Percentiles rank a stretch among this genome's conserved stretches.
Conservation (phyloP, 2,329 filamentous ascomycete genomes). For the Elsinoe fawcettii region DNA sequence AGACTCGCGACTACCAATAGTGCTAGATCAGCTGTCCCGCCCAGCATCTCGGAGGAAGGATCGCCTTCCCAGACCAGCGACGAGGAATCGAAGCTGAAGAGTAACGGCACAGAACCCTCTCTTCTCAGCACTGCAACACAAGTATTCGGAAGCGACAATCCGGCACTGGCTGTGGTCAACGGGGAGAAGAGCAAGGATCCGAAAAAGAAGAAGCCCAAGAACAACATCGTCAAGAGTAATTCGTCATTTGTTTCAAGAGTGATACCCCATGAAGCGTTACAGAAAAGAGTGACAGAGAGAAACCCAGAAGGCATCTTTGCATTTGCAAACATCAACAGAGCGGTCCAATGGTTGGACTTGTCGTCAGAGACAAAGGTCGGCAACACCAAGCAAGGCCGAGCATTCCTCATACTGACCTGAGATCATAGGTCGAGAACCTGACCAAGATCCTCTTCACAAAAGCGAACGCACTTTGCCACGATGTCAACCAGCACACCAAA, state of each 20-base stretch:
- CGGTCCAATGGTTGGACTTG: slow-evolving; percentile 92
- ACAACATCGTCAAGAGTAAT: slow-evolving; percentile 96
- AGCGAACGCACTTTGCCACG: slow-evolving; percentile 89
- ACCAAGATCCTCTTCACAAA: slow-evolving; percentile 97
- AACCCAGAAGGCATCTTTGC: slow-evolving; percentile 72
- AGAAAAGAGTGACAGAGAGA: slow-evolving; percentile 72
- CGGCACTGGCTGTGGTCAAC: slow-evolving; percentile 55
- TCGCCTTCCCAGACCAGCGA: slow-evolving; percentile 39
- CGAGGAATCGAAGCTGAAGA: slow-evolving; percentile 34
- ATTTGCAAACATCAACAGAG: slow-evolving; percentile 92
- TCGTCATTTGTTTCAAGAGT: slow-evolving; percentile 97
- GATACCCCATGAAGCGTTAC: slow-evolving; percentile 75
- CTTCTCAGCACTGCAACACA: slow-evolving; percentile 34
- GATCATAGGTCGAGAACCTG: slow-evolving; percentile 66
- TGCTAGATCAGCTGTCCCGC: slow-evolving; percentile 29
- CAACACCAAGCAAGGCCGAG: neutral
- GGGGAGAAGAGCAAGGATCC: slow-evolving; percentile 58
- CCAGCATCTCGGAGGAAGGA: slow-evolving; percentile 40
- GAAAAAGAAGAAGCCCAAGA: slow-evolving; percentile 91
- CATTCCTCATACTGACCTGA: neutral
- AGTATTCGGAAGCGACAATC: slow-evolving; percentile 80
- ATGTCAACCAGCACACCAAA: slow-evolving; percentile 80
- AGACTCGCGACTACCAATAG: slow-evolving; percentile 36
- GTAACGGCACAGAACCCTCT: slow-evolving; percentile 19
- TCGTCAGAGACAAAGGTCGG: slow-evolving; percentile 61